Base-by-base conservation (phyloP, 2,329 filamentous ascomycete species). In the Leptographium galeiforme region DNA sequence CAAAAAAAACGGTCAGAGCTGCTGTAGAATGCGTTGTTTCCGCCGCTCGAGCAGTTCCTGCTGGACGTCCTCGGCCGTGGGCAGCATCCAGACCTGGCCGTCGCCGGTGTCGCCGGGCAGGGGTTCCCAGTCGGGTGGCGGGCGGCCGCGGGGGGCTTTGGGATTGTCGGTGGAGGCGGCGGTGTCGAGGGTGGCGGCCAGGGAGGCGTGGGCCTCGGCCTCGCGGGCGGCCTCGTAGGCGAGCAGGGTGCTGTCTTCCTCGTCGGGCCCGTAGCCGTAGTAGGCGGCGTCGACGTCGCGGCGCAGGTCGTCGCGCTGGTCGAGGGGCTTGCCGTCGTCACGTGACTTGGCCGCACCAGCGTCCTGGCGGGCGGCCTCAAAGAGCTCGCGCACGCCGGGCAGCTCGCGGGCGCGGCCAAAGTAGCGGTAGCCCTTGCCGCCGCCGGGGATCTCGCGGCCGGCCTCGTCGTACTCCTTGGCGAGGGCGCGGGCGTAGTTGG, bases 381-480 rank as follows among this genome's bases (percentile, higher is more conserved):
- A 95, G 66, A 98, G 73, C 72, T 98, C 93, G 68, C 96, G 96
- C 7, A 98, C 93, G 50, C 93, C 93, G 0, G 93, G 93, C 38
- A 98, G 68, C 59, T 97, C 93, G 45, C 57, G 55, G 50, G 93
- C 93, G 5, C 93, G 76, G 0, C 93, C 93, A 71, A 95, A 98
- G 69, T 95, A 95, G 62, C 87, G 79, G 73, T 97, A 97, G n/a
- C 46, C 58, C 25, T 48, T 47, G 84, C 88, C 89, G 39, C 87
- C 87, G 59, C 74, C 82, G 0, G 75, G 76, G 41, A 89, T 84
- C 65, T 88, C 85, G 48, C 81, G 71, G 2, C 85, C 85, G 54
- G 82, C 77, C 62, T 87, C 85, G 64, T 89, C 85, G 67, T 86
- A 88, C 49, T 87, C 76, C 59, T 81, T 81, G 34, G 75, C 30